Conservation (phyloP, 257 asterid genomes). For the Penstemon eatonii region DNA sequence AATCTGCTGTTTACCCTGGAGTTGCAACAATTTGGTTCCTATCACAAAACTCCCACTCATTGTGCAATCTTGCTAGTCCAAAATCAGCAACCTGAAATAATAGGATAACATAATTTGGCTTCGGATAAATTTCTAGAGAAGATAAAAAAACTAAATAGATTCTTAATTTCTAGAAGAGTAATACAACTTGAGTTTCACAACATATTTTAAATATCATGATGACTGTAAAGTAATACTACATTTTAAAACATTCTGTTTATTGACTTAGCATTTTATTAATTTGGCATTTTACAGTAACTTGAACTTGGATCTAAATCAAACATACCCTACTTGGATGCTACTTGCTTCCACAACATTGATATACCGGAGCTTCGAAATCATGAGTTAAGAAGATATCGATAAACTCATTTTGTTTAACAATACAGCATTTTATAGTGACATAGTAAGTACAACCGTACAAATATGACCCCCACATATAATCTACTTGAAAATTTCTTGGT, state of each 20-base stretch:
- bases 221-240: constrained; percentile 11
- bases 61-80: constrained; percentile 78
- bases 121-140: neutral
- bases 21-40: constrained; percentile 56
- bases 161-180: neutral
- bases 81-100: constrained; percentile 76
- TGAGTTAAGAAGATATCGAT: constrained; percentile 78
- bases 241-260: neutral
- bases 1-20: constrained; percentile 48
- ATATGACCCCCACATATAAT: neutral
- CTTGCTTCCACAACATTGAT: constrained; percentile 24
- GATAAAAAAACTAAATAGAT: neutral
- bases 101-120: constrained; percentile 14
- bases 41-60: constrained; percentile 57
- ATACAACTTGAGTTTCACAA: neutral
- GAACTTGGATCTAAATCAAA: neutral
- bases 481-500: constrained; percentile 18
- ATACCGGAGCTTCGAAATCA: constrained; percentile 79
- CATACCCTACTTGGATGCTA: neutral
- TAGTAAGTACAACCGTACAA: neutral
- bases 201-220: neutral
- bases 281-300: too few species aligned
- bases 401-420: neutral
- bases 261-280: neutral
- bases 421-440: neutral